Base-by-base conservation (phyloP, 23 red algal genomes). In the Gracilariopsis chorda region DNA sequence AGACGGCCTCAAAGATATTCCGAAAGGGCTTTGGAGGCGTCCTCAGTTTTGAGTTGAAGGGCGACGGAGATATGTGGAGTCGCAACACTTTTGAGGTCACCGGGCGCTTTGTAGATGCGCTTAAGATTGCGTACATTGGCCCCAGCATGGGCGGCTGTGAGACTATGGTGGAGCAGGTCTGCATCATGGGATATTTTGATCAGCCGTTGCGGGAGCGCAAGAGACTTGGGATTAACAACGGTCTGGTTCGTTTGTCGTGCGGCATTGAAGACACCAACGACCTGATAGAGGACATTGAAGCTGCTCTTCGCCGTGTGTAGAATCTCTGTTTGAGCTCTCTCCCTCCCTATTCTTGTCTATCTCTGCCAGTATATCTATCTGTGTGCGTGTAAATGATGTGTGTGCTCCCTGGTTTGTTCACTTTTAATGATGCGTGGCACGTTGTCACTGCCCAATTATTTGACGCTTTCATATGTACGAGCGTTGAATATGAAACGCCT, bases 131-230 rank as follows among this genome's bases (percentile, higher is more conserved):
- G 41, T 95, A 99, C 58, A 99, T 99, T 51, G 97, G 93, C 7
- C 97, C 97, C 41, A 91, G 84, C 43, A 67, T 99, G 60, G 97
- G 97, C 43, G 97, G 97, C 12, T 92, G 87, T 23, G 97, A 99
- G 56, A 75, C 90, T 23, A 82, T 99, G 62, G 93, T 99, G 56
- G 97, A 99, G 70, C 97, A 99, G 83, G 97, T 99, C 42, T 95
- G 93, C 36, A 93, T 99, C 49, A 96, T 95, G 93, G 97, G 97
- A 3, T 99, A 99, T 58, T 99, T 94, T 80, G 93, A 99, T 79
- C 93, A 99, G 80, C 93, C 97, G 35, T 90, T 95, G 53, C 52
- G 60, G 69, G 77, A 85, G 44, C 88, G 97, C 25, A 60, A 80
- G 77, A 77, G 93, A 24, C 83, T 99, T 24, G 97, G 97, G 20